These are phyloP conservation scores for Panus rudis DNA, from an alignment of 768 basidiomycete species.

Conservation along the genomic window DNA sequence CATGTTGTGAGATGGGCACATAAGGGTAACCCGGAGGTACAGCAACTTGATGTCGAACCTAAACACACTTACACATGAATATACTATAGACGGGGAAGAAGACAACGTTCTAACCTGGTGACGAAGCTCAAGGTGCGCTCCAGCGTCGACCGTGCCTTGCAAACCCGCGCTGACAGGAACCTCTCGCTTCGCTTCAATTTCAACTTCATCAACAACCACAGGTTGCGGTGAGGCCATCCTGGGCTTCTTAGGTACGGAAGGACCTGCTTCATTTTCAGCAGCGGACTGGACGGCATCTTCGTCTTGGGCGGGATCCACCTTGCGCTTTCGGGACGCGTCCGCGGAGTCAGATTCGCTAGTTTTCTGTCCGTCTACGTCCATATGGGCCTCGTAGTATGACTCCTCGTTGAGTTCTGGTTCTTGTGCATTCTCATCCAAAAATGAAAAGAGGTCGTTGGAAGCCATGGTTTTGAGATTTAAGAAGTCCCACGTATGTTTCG, in stretches of 20 bases:
- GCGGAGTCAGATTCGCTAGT: no score
- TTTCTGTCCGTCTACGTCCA: conserved; percentile 23
- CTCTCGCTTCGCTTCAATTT: conserved; percentile 89
- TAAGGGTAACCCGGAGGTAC: conserved; percentile 91
- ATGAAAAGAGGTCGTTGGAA: conserved; percentile 55
- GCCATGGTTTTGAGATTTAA: conserved; percentile 26
- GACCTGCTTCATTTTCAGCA: conserved; percentile 32
- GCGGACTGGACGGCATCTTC: no score
- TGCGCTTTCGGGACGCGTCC: no score
- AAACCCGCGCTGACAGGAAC: conserved; percentile 85
- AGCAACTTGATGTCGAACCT: conserved; percentile 96
- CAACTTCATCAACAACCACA: conserved; percentile 87
- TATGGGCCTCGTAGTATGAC: conserved; percentile 27
- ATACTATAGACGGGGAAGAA: no score
- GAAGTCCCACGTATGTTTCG: no score
- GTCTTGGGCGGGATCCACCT: no score
- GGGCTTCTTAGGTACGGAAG: conserved; percentile 47
- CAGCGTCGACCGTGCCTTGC: conserved; percentile 60
- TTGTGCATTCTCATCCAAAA: conserved; percentile 42
- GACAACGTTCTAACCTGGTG: conserved; percentile 79
- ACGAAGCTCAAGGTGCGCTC: conserved; percentile 65
- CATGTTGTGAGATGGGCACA: conserved; percentile 81
- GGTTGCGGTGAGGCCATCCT: conserved; percentile 62
- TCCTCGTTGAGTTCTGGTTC: conserved; percentile 27
- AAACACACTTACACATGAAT: neutral